Conservation (phyloP, 345 rosid genomes). For the Syzygium jambos region DNA sequence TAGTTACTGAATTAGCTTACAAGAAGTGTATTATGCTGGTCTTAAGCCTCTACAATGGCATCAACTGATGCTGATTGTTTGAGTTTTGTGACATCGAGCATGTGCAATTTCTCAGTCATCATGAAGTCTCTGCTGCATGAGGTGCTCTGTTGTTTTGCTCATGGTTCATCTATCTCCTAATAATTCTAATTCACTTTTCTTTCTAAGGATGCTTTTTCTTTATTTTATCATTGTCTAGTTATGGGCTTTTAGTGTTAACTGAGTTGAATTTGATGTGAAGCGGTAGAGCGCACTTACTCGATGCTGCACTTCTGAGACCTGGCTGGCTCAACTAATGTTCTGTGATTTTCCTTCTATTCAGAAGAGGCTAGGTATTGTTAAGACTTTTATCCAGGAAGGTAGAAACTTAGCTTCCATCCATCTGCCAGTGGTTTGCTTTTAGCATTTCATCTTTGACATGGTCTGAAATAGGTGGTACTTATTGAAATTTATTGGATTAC, state of each 20-base stretch:
- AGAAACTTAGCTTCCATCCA: too few relatives aligned
- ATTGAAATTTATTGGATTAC: too few relatives aligned
- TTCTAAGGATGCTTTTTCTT: neutral
- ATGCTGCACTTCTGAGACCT: neutral
- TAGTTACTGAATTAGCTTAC: neutral
- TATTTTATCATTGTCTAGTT: too few relatives aligned
- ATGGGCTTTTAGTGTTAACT: too few relatives aligned
- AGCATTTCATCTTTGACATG: too few relatives aligned
- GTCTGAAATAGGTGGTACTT: too few relatives aligned
- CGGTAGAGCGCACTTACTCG: neutral
- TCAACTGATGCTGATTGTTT: neutral
- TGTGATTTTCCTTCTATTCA: neutral
- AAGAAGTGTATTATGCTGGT: neutral
- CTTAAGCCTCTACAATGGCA: neutral
- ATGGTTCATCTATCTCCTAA: neutral
- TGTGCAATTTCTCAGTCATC: neutral
- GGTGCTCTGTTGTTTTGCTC: neutral
- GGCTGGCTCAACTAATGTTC: neutral
- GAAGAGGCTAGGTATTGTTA: neutral
- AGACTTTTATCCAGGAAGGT: too few relatives aligned
- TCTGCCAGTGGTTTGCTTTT: too few relatives aligned
- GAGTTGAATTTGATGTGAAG: neutral
- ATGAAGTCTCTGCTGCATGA: neutral
- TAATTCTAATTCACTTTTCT: neutral
- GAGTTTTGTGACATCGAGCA: neutral